Percentiles rank a stretch among this genome's conserved stretches.
Conservation (phyloP, 2,329 filamentous ascomycete genomes). For the Aspergillus novoparasiticus region DNA sequence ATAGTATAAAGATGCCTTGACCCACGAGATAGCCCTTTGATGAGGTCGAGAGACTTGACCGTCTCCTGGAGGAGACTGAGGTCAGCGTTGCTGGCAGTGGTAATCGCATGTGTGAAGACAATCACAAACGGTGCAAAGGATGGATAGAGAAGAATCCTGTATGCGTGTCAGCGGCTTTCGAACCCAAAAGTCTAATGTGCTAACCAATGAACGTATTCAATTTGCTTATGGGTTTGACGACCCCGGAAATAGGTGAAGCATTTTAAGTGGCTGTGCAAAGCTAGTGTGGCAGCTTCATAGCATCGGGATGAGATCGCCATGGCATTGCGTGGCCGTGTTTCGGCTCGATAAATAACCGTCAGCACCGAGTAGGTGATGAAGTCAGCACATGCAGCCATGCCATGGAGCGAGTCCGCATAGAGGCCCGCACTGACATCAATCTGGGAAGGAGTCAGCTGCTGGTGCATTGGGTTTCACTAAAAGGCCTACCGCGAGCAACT, state of each 20-base stretch:
- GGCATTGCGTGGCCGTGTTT: constrained; percentile 24
- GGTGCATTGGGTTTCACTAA: neutral
- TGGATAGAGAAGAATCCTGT: constrained; percentile 27
- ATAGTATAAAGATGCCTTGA: constrained; percentile 24
- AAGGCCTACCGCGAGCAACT: constrained; percentile 24
- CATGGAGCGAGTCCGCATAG: constrained; percentile 28
- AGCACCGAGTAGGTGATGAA: constrained; percentile 29
- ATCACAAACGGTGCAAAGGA: constrained; percentile 32
- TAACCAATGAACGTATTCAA: constrained; percentile 31
- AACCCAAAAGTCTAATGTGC: neutral
- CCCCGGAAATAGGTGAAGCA: constrained; percentile 29
- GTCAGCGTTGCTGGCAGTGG: constrained; percentile 24
- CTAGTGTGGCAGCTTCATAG: constrained; percentile 28
- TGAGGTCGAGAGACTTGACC: constrained; percentile 21
- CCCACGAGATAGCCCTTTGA: constrained; percentile 25
- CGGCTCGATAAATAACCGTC: constrained; percentile 28
- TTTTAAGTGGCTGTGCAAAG: constrained; percentile 29
- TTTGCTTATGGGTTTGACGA: constrained; percentile 29
- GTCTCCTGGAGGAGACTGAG: constrained; percentile 28
- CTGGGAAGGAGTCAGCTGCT: constrained; percentile 5
- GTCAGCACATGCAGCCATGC: constrained; percentile 29
- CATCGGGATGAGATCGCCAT: constrained; percentile 31
- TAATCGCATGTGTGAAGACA: constrained; percentile 32
- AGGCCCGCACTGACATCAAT: constrained; percentile 26
- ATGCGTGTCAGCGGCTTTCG: neutral